These are phyloP conservation scores for Monosporascus sp. DNA, from an alignment of 2,329 filamentous ascomycete species.

Conservation along the genomic window DNA sequence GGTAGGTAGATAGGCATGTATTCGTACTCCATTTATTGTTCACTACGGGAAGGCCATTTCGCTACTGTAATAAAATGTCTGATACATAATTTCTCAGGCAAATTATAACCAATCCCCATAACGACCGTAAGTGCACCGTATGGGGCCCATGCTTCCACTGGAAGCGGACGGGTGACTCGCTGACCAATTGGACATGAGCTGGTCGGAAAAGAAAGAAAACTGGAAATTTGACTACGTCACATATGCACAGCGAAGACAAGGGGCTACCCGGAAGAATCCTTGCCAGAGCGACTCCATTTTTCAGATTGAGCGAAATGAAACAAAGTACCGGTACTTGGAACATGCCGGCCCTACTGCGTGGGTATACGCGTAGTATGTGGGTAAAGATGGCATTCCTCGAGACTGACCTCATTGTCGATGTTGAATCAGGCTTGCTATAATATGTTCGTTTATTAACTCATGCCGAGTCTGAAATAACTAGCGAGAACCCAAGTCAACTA, in stretches of 20 bases:
- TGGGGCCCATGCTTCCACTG: background rate
- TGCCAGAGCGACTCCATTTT: background rate
- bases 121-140: too few relatives aligned
- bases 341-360: background rate
- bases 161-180: background rate
- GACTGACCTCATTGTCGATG: background rate
- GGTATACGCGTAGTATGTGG: too few relatives aligned
- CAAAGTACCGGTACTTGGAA: background rate
- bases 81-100: too few relatives aligned
- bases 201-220: background rate
- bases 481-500: too few relatives aligned
- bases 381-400: background rate
- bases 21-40: too few relatives aligned
- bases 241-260: background rate
- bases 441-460: too few relatives aligned
- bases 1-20: too few relatives aligned
- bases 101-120: too few relatives aligned
- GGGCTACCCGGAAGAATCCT: background rate
- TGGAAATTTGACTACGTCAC: slow-evolving; percentile 1
- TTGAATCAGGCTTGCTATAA: too few relatives aligned
- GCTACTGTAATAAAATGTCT: too few relatives aligned
- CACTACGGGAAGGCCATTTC: too few relatives aligned
- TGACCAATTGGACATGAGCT: background rate
- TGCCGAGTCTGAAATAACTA: too few relatives aligned
- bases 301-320: background rate